phyloP scores from a whole-genome alignment of 176 grass and related monocot species.

The Oryza rufipogon region DNA sequence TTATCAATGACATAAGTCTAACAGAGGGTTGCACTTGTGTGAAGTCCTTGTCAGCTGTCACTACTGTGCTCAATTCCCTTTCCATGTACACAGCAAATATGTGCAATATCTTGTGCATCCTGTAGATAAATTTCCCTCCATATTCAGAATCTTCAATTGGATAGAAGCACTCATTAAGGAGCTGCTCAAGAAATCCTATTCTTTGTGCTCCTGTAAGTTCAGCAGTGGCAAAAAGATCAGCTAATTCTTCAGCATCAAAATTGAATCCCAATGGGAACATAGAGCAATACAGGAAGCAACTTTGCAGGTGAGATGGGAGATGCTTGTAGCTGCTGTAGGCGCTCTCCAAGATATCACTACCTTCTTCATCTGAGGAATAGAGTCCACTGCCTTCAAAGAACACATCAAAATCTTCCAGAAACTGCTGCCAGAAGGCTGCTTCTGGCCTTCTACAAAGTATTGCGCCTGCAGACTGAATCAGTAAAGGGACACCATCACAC shows the following conservation, averaged over 20 bases:
- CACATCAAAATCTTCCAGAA: background rate
- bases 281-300: slow-evolving; percentile 2
- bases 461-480: background rate
- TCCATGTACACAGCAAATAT: background rate
- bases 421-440: background rate
- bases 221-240: background rate
- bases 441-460: too few species aligned
- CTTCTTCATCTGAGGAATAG: too few species aligned
- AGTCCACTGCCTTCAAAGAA: background rate
- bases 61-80: background rate
- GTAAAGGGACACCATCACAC: background rate
- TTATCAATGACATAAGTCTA: background rate
- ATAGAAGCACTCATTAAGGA: slow-evolving; percentile 23
- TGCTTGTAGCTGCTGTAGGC: background rate
- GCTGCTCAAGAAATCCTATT: background rate
- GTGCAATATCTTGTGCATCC: slow-evolving; percentile 34
- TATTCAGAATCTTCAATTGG: background rate
- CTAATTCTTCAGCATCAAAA: background rate
- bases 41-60: background rate
- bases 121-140: background rate
- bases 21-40: background rate
- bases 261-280: background rate
- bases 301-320: background rate
- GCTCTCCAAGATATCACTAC: background rate
- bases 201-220: background rate